Evolutionary conservation across 495 filamentous ascomycete genomes (phyloP).

Genomic region (Aspergillus affinis): DNA sequence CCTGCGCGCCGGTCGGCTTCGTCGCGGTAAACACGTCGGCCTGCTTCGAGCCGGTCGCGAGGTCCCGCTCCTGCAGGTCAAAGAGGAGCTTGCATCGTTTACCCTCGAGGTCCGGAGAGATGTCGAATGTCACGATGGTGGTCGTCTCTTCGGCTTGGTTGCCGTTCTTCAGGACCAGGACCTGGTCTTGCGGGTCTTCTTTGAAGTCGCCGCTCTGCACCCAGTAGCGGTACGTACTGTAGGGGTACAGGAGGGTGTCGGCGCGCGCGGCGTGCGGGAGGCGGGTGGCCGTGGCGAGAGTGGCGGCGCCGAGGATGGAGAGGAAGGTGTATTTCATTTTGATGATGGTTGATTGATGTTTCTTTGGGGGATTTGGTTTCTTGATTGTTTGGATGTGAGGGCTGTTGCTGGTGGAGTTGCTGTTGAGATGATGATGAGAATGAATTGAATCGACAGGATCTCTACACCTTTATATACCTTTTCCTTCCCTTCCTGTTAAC

Average conservation of each 20-base stretch:
- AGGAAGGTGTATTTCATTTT: not conserved
- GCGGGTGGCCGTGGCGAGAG: not conserved
- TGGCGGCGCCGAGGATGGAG: not conserved
- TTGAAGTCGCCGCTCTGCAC: conserved; percentile 7
- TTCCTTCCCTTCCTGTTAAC: not conserved
- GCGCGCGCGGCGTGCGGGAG: conserved; percentile 4
- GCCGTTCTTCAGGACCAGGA: conserved; percentile 17
- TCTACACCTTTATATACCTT: not conserved
- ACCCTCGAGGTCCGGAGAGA: conserved; percentile 7
- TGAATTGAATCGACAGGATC: not conserved
- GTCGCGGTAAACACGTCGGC: conserved; percentile 18
- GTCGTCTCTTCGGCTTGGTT: conserved; percentile 12
- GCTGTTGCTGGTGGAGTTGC: not conserved
- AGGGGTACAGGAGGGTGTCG: conserved; percentile 10
- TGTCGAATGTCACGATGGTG: conserved; percentile 13
- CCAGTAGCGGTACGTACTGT: conserved; percentile 15
- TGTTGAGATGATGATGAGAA: not conserved
- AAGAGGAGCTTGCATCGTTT: conserved; percentile 13
- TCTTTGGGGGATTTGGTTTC: not conserved
- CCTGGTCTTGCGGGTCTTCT: conserved; percentile 17
- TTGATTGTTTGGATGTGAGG: not conserved
- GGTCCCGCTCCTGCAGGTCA: conserved; percentile 16
- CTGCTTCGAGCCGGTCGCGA: conserved; percentile 14
- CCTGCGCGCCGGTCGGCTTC: not conserved
- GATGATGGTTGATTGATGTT: not conserved